Percentiles rank a stretch among this genome's conserved stretches.
Evolutionary conservation across 352 stramenopile genomes (phyloP).

Genomic region (Phytopythium oedochilum): DNA sequence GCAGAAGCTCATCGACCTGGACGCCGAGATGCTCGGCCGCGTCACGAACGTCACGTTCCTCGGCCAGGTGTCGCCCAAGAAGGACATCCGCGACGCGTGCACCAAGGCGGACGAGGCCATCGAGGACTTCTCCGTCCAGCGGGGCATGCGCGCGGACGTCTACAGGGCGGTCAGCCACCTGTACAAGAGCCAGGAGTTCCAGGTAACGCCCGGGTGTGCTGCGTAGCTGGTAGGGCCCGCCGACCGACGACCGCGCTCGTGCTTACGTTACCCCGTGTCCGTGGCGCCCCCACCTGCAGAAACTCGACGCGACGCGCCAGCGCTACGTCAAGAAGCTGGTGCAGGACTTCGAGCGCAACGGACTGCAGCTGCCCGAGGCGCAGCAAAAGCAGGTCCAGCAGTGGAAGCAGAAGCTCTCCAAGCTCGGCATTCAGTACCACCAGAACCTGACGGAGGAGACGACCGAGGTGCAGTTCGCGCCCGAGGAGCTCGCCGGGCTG

Average conservation of each 20-base stretch:
- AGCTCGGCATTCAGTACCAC: constrained; percentile 77
- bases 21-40: constrained; percentile 81
- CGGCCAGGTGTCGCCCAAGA: constrained; percentile 62
- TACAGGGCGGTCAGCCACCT: constrained; percentile 72
- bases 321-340: constrained; percentile 77
- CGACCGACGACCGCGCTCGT: too few relatives aligned
- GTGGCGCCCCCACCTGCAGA: constrained; percentile 12
- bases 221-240: too few relatives aligned
- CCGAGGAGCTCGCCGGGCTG: constrained; percentile 73
- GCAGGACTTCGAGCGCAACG: constrained; percentile 85
- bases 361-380: constrained; percentile 60
- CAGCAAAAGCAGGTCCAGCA: constrained; percentile 71
- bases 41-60: constrained; percentile 86
- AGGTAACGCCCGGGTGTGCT: too few relatives aligned
- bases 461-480: constrained; percentile 73
- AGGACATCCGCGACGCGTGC: constrained; percentile 73
- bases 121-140: constrained; percentile 64
- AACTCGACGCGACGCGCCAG: constrained; percentile 47
- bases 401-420: constrained; percentile 85
- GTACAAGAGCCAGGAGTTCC: constrained; percentile 34
- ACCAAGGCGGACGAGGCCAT: constrained; percentile 80
- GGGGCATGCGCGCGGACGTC: constrained; percentile 80
- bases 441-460: constrained; percentile 86
- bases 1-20: constrained; percentile 74
- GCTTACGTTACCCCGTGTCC: background rate